Base-by-base conservation (phyloP, 1,139 yeast species). In the Yamadazyma aaseri region DNA sequence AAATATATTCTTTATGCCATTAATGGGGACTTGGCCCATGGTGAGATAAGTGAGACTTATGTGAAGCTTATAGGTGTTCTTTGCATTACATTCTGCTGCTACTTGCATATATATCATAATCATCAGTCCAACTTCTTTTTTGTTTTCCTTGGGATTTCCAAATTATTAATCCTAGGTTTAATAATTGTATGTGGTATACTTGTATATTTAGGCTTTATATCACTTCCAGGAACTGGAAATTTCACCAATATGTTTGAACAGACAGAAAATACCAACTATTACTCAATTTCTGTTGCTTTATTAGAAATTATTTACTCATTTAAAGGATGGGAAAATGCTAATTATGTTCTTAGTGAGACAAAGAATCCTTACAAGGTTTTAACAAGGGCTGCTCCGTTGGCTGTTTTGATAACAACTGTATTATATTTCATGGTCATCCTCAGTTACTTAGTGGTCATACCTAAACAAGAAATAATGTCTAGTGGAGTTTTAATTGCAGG, bases 401-500 rank as follows among this genome's bases (percentile, higher is more conserved):
- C 92, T 1, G 74, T 85, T 29, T 49, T 76, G 5, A 53, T 71
- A 17, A 75, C 86, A 12, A 73, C 86, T 2, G 55, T 76, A 20
- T 65, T 84, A 28, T 85, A 84, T 57, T 73, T 84, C 50, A 64
- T 84, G 43, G 87, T 81, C 30, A 78, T 84, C 48, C 62, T 83
- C 41, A 78, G 92, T 1, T 85, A 85, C 53, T 75, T 83, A 46
- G 81, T 87, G 3, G 90, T 83, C 26, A 86, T 85, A 8, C 90
- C 94, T 28, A 72, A 73, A 47, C 75, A 75, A 3, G 76, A 70
- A 40, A 63, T 85, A 38, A 59, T 71, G 29, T 57, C 70, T 26
- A 80, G 89, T 26, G 87, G 87, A 6, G 79, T 81, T 11, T 68
- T 84, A 41, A 70, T 84, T 26, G 94, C 94, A 4, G 90, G 87